Evolutionary conservation across 1,139 yeast species (phyloP), one percentile per base, ranked within the genome.

Genomic region (Blastobotrys niveus): DNA sequence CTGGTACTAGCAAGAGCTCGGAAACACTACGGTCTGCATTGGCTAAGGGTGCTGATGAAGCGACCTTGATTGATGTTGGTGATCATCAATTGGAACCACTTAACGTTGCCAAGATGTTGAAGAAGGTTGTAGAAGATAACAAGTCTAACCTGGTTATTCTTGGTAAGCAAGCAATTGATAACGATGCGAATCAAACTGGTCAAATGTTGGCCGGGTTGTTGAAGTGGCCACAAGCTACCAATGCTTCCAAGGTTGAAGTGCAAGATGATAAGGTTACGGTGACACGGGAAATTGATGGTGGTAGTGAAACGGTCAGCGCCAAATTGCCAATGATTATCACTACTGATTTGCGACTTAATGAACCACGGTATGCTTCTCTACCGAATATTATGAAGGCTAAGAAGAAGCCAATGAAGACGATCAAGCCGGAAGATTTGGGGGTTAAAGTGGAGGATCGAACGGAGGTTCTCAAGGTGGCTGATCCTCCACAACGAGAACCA

Each of bases 321-420:
- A 70, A 77, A 53, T 73, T 89, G 51, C 98, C 98, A 37, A 63
- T 89, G 71, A 76, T 91, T 48, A 77, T 91, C 57, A 88, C 97
- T 38, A 83, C 97, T 2, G 98, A 91, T 65, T 74, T 91, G 58
- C 82, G 98, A 66, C 76, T 91, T 59, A 91, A 91, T 63, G 93
- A 80, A 61, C 98, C 98, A 45, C 79, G 96, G 57, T 91, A 87
- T 61, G 96, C 95, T 17, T 80, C 94, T 9, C 74, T 91, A 60
- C 96, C 96, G 47, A 91, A 89, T 64, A 78, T 88, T 68, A 91
- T 91, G 98, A 91, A 91, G 73, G 98, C 97, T 46, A 91, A 91
- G 73, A 89, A 89, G 79, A 88, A 87, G 73, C 96, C 96, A 7
- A 73, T 89, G 64, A 83, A 77, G 55, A 81, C 79, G 56, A 65